Evolutionary conservation across 1,284 basidiomycete species (phyloP).

Genomic region (Coniferiporia weirii): DNA sequence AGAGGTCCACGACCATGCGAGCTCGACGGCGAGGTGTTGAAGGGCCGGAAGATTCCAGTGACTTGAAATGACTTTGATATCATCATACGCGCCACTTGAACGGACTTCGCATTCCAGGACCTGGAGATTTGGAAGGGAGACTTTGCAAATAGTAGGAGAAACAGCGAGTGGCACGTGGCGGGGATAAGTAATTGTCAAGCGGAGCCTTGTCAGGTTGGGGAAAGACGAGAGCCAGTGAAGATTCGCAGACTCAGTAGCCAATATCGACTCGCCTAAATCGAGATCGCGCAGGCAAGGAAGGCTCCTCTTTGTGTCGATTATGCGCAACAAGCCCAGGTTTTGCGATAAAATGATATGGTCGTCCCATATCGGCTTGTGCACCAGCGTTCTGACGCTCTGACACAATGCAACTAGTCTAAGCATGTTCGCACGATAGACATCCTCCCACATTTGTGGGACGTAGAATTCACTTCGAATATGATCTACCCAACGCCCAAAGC

Average conservation of each 20-base stretch:
- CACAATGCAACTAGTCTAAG: conserved; percentile 1
- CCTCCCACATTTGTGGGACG: conserved; percentile 2
- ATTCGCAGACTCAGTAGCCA: neutral
- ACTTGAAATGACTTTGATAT: neutral
- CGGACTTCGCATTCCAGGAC: conserved; percentile 2
- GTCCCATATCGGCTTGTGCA: neutral
- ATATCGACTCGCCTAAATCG: neutral
- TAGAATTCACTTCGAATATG: neutral
- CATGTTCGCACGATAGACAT: conserved; percentile 1
- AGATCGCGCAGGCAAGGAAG: neutral
- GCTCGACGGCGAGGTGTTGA: neutral
- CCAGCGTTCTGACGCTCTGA: neutral
- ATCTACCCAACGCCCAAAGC: neutral
- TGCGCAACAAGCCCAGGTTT: neutral
- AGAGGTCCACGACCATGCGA: neutral
- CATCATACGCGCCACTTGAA: neutral
- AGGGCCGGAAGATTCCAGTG: conserved; percentile 7
- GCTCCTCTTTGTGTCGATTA: neutral
- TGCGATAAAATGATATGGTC: neutral
- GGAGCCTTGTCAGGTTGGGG: conserved; percentile 1
- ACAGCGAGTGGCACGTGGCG: neutral
- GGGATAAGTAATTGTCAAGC: neutral
- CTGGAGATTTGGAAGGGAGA: conserved; percentile 1
- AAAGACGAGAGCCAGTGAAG: neutral
- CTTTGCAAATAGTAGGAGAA: neutral